Percentiles rank a stretch among this genome's conserved stretches.
phyloP scores from a whole-genome alignment of 768 basidiomycete genomes.

The Naganishia friedmannii region DNA sequence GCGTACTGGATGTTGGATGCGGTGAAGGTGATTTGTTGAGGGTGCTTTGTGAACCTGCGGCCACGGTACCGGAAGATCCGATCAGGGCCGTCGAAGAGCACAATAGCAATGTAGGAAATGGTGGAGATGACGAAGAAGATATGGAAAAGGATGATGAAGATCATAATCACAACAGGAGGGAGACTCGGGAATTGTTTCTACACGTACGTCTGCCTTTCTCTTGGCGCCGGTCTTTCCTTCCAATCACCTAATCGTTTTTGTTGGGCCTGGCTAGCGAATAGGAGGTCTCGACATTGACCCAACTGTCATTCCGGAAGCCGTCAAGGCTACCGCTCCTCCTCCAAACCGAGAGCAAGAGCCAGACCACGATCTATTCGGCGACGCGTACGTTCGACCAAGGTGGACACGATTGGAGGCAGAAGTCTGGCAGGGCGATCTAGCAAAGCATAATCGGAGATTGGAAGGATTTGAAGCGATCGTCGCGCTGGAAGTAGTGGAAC shows the following conservation, averaged over 20 bases:
- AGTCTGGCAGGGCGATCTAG: conserved; percentile 49
- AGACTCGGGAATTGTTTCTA: conserved; percentile 42
- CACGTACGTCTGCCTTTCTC: conserved; percentile 37
- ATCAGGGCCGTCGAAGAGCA: conserved; percentile 28
- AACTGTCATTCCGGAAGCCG: conserved; percentile 41
- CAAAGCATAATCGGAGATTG: conserved; percentile 47
- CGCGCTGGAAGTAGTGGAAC: conserved; percentile 51
- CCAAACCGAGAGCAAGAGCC: conserved; percentile 18
- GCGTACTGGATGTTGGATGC: conserved; percentile 52
- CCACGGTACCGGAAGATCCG: conserved; percentile 42
- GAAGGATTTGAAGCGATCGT: conserved; percentile 51
- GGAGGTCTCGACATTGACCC: conserved; percentile 49
- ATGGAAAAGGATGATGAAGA: conserved; percentile 2
- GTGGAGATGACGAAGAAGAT: conserved; percentile 28
- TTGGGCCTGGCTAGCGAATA: conserved; percentile 37
- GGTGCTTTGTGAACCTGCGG: conserved; percentile 45
- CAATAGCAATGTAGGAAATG: conserved; percentile 29
- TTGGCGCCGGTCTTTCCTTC: background rate
- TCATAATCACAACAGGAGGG: conserved; percentile 5
- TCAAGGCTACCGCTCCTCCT: conserved; percentile 38
- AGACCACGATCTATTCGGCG: background rate
- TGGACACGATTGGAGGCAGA: conserved; percentile 44
- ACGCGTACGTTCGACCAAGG: conserved; percentile 32
- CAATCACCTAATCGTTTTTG: background rate
- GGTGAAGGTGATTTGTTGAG: conserved; percentile 48